Evolutionary conservation across 1,284 basidiomycete species (phyloP), one percentile per base, ranked within the genome.

Genomic region (Pulchroboletus neoregius): DNA sequence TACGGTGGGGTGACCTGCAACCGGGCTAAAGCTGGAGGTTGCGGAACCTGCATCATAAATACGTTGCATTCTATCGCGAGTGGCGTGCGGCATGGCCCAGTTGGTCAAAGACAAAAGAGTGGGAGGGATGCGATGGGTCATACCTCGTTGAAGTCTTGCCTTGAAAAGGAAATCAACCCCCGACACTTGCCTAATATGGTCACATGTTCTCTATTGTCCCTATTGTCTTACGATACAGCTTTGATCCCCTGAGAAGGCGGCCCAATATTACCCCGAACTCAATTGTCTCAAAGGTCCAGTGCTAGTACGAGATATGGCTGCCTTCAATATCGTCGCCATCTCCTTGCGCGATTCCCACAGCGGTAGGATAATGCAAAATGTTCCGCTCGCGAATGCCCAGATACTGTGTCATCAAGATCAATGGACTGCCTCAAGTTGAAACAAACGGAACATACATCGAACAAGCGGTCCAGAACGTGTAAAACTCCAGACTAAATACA

Each of bases 401-500:
- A 75, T 70, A 41, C 74, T 71, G 31, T 12, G 39, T 13, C 39
- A 38, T 27, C 28, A 30, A 18, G 12, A 27, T 50, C 27, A 48
- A 44, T 13, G 26, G 7, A 38, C 36, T 15, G 20, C 31, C 28
- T 22, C 28, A 33, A 15, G 20, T 10, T 11, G 16, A 33, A 32
- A 44, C 10, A 42, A 18, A 28, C 16, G 18, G 31, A 39, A 52
- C 49, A 26, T 49, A 75, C 73, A 78, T 75, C 15, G 71, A 69
- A 28, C 73, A 69, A 1, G 70, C 70, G 28, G 74, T 67, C 77
- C 76, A 79, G 55, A 75, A 75, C n/a, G 62, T 69, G 56, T 71
- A 78, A 58, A 78, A 79, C 15, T 53, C 55, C 41, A 66, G 61
- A 48, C 71, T 75, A 53, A 76, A 78, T 5, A 79, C 60, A 51